Base-by-base conservation (phyloP, 1,284 basidiomycete genomes). In the Boletus sp. region DNA sequence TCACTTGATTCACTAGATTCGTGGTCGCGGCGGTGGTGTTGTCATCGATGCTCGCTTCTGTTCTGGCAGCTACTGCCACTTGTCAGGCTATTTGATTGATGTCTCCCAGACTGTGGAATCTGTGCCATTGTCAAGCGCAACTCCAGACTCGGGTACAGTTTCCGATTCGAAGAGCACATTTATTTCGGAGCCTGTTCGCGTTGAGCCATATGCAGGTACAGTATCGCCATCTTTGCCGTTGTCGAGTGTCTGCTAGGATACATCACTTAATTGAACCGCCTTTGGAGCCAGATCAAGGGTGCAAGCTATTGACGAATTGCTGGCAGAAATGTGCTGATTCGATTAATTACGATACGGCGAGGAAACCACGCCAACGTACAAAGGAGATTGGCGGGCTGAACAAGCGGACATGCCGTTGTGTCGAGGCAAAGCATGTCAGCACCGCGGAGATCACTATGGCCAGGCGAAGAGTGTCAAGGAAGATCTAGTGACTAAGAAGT, bases 181-280 rank as follows among this genome's bases (percentile, higher is more conserved):
- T 1, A 23, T 56, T 28, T 25, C 55, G 19, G 59, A 66, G n/a
- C 47, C 53, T 51, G 40, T 25, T 35, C 69, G 51, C 51, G 47
- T 69, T 9, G 68, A 73, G 44, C 55, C 73, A 25, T 73, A 71
- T 54, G 30, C 21, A 30, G 43, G 52, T 51, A 51, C 30, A 2
- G 44, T 51, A 55, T 38, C 25, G 31, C 49, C 27, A 8, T 47
- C 19, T 31, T 27, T 55, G 56, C 23, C 25, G 25, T n/a, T n/a
- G 8, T 55, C 23, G 33, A 49, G 48, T 48, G 16, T 51, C 46
- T 53, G 2, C 19, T 43, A 19, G 43, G 28, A 19, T 52, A 25
- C 21, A 38, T 54, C 30, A 23, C 19, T 31, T 10, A 23, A 46
- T 52, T 21, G 33, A 40, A 49, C 28, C 23, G 31, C 38, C 23